Conservation (phyloP, 2,329 filamentous ascomycete genomes). For the Monosporascus sp. region DNA sequence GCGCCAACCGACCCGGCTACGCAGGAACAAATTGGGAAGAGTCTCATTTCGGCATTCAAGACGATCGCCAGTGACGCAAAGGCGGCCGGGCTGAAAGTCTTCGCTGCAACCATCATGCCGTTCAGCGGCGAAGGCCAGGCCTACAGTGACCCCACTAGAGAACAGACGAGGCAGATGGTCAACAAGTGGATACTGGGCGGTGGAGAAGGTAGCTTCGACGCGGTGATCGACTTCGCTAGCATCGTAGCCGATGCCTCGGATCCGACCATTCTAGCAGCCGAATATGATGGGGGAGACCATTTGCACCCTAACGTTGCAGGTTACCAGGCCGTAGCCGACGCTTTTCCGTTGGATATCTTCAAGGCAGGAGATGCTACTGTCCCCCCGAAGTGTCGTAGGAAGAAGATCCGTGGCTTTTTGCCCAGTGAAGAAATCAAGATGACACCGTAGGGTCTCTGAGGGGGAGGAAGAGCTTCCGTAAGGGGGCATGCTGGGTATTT, state of each 20-base stretch:
- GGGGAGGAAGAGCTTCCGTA: too few relatives aligned
- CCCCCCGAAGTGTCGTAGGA: not conserved
- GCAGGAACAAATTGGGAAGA: slow-evolving; percentile 43
- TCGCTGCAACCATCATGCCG: slow-evolving; percentile 62
- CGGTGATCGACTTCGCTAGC: slow-evolving; percentile 56
- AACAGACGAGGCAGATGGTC: slow-evolving; percentile 49
- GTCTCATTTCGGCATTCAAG: slow-evolving; percentile 50
- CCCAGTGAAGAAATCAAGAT: not conserved
- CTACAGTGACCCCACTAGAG: slow-evolving; percentile 49
- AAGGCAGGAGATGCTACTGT: not conserved
- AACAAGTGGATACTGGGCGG: slow-evolving; percentile 56
- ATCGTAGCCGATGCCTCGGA: slow-evolving; percentile 46
- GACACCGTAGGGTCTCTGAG: too few relatives aligned
- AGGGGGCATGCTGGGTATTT: too few relatives aligned
- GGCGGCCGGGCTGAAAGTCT: slow-evolving; percentile 47
- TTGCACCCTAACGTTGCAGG: slow-evolving; percentile 56
- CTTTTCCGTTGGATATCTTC: slow-evolving; percentile 53
- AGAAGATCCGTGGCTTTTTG: not conserved
- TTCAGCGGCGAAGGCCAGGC: slow-evolving; percentile 47
- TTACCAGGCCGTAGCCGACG: slow-evolving; percentile 54
- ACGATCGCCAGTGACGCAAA: slow-evolving; percentile 53
- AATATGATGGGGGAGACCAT: slow-evolving; percentile 58
- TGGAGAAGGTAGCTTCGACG: slow-evolving; percentile 47
- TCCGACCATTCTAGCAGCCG: slow-evolving; percentile 39
- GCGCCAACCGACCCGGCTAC: slow-evolving; percentile 36